Evolutionary conservation across 108 stramenopile species (phyloP).

Genomic region (Stephanodiscus minutulus): DNA sequence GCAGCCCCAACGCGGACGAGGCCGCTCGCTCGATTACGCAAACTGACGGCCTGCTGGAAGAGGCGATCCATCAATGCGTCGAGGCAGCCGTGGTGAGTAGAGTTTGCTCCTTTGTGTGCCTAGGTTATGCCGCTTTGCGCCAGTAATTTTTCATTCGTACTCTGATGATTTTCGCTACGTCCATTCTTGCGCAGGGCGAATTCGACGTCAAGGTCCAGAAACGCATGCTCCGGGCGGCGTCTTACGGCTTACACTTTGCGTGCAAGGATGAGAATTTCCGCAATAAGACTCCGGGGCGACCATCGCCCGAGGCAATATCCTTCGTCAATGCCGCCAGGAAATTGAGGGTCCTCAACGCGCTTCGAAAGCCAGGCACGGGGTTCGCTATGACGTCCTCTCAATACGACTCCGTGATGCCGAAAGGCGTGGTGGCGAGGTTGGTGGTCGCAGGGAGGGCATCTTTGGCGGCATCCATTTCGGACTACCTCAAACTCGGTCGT

Average conservation of each 20-base stretch:
- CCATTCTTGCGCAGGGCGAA: slow-evolving; percentile 49
- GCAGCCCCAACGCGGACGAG: slow-evolving; percentile 83
- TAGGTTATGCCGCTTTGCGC: background rate
- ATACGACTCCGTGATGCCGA: slow-evolving; percentile 82
- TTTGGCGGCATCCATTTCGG: slow-evolving; percentile 72
- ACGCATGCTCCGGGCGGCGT: slow-evolving; percentile 89
- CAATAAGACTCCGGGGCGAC: slow-evolving; percentile 54
- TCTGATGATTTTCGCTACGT: background rate
- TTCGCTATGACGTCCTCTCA: slow-evolving; percentile 86
- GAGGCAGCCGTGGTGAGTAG: slow-evolving; percentile 66
- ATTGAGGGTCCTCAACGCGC: slow-evolving; percentile 84
- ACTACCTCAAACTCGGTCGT: slow-evolving; percentile 69
- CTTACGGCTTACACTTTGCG: slow-evolving; percentile 92
- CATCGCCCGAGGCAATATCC: slow-evolving; percentile 53
- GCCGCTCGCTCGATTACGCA: slow-evolving; percentile 70
- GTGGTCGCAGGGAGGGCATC: slow-evolving; percentile 68
- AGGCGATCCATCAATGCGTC: slow-evolving; percentile 84
- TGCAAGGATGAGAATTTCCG: slow-evolving; percentile 57
- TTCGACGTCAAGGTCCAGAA: slow-evolving; percentile 89
- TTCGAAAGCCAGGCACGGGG: slow-evolving; percentile 78
- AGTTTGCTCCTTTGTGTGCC: background rate
- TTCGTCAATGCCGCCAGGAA: slow-evolving; percentile 82
- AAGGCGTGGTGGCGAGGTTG: slow-evolving; percentile 73
- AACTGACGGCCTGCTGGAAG: slow-evolving; percentile 62
- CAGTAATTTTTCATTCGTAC: background rate